Conservation (phyloP, 352 stramenopile species). For the Phytophthora uliginosa region DNA sequence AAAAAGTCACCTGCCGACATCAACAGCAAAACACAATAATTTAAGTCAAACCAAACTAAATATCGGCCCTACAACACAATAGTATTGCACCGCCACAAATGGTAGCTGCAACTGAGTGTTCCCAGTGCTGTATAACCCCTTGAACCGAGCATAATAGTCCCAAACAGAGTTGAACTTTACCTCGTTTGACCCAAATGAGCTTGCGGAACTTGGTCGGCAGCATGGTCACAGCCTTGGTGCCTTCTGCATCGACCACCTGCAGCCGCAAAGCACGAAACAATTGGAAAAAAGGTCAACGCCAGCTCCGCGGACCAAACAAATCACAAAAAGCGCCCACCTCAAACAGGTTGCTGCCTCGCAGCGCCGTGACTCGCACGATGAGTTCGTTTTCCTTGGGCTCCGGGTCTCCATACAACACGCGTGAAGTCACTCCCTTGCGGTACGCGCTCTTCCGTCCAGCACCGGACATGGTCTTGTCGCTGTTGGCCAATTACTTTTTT, state of each 20-base stretch:
- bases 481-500: constrained; percentile 11
- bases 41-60: background rate
- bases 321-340: constrained; percentile 70
- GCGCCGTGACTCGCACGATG: constrained; percentile 93
- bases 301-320: background rate
- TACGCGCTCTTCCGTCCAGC: constrained; percentile 92
- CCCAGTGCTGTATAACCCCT: background rate
- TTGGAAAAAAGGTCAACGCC: background rate
- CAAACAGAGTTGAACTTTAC: constrained; percentile 22
- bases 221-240: constrained; percentile 90
- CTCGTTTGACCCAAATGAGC: constrained; percentile 98
- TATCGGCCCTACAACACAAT: background rate
- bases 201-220: constrained; percentile 99
- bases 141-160: background rate
- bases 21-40: constrained; percentile 1
- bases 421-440: constrained; percentile 94
- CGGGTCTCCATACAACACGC: constrained; percentile 92
- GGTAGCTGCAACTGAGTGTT: background rate
- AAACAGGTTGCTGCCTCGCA: constrained; percentile 97
- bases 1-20: constrained; percentile 92
- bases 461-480: constrained; percentile 80
- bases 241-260: constrained; percentile 74
- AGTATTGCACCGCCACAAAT: background rate
- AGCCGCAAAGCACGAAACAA: background rate
- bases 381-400: constrained; percentile 92